Conservation (phyloP, 2,329 filamentous ascomycete genomes). For the Epichloe gansuensis region DNA sequence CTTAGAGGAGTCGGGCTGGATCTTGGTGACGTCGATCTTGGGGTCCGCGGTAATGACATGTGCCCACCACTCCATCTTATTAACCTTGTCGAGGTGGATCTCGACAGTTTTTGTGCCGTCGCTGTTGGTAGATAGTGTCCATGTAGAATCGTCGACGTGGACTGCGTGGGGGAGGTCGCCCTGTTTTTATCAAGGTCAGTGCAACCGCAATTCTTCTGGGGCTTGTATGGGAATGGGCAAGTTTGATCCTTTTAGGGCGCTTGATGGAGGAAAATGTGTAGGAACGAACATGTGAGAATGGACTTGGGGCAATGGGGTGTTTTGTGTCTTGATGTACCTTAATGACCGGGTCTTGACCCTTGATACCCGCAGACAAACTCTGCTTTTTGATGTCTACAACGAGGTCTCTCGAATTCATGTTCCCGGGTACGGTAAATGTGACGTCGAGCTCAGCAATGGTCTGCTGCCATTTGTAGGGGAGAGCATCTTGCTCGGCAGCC, state of each 20-base stretch:
- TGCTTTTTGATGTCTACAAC: constrained; percentile 71
- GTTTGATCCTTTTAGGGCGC: not conserved
- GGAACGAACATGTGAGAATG: not conserved
- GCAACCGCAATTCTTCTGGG: not conserved
- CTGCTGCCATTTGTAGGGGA: constrained; percentile 99
- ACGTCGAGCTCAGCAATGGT: constrained; percentile 82
- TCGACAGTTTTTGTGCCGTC: constrained; percentile 57
- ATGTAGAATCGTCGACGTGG: constrained; percentile 76
- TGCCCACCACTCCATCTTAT: constrained; percentile 98
- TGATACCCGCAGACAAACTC: constrained; percentile 66
- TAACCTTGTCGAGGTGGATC: constrained; percentile 86
- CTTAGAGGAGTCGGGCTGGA: constrained; percentile 84
- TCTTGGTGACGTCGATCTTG: constrained; percentile 90
- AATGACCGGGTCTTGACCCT: constrained; percentile 77
- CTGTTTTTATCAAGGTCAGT: constrained; percentile 30
- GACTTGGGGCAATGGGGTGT: not conserved
- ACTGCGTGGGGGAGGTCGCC: constrained; percentile 75
- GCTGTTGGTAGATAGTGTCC: constrained; percentile 67
- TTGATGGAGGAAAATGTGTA: not conserved
- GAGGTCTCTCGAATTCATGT: constrained; percentile 73
- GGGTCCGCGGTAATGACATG: constrained; percentile 80
- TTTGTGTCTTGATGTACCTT: constrained; percentile 48
- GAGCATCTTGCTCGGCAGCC: constrained; percentile 70
- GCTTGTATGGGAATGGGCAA: not conserved
- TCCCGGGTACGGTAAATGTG: constrained; percentile 62